Base-by-base conservation (phyloP, 169 alveolate species). In the Cryptosporidium parvum region DNA sequence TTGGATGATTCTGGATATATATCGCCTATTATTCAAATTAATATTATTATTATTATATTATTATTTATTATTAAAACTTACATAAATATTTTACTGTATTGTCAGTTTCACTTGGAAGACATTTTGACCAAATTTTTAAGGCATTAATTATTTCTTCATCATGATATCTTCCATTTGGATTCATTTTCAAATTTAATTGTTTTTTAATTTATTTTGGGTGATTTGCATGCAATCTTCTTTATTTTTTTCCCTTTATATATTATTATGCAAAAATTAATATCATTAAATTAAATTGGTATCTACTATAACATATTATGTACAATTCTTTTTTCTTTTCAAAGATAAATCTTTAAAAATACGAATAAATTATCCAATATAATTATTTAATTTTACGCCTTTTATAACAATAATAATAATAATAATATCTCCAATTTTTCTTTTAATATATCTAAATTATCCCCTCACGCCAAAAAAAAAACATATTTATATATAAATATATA, bases 71-170 rank as follows among this genome's bases (percentile, higher is more conserved):
- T 18, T n/a, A 31, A 3, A 48, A 75, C 89, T 80, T 80, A 80
- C 89, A 61, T 29, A 80, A 44, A 6, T 80, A 18, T 8, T 23
- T 62, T 39, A 62, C n/a, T 12, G 39, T 35, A 1, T 42, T 48
- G 10, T 62, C 65, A 2, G 80, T 67, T n/a, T 61, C 14, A 62
- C 69, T 80, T 16, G 89, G 89, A 26, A 80, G 75, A 37, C 75
- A 62, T 42, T 67, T 59, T 0, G 89, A 80, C 89, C 89, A 80
- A n/a, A 80, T 65, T 26, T 65, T 80, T 42, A 80, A 65, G 42
- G 89, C 89, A 21, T 29, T 12, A 8, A 80, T 29, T 23, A 80
- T 39, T 3, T n/a, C 26, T 45, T 80, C 89, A 48, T 80, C 71
- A 59, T 37, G 26, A 14, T 23, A 33, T 29, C 53, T 53, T 56